Evolutionary conservation across 2,329 filamentous ascomycete genomes (phyloP), one percentile per base, ranked within the genome.

Genomic region (Botrytis porri): DNA sequence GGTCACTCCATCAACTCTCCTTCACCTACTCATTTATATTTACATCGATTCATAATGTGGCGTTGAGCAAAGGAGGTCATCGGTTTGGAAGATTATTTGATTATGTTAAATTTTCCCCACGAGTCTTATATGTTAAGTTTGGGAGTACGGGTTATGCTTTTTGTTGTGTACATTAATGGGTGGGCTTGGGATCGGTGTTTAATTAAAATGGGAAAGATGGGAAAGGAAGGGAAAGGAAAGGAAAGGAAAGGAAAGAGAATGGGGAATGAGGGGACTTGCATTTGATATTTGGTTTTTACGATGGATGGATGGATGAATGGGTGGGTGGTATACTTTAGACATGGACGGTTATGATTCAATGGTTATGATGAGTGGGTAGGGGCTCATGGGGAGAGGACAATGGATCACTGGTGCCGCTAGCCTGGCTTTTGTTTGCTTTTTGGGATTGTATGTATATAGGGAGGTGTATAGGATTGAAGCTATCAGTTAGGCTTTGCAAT

Each of bases 231-330:
- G 41, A 14, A n/a, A n/a, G 39, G 61, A 8, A 43, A 22, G 7
- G 61, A 48, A 32, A 18, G n/a, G 20, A 63, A 41, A 12, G 61
- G 39, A 29, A 29, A 43, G 61, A 39, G 61, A n/a, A 63, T n/a
- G 25, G 35, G 61, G 39, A 39, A 41, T 32, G 18, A 16, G 29
- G 29, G 39, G 16, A 61, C 20, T 63, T 39, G 64, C 45, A 54
- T 29, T 57, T 57, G 51, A 54, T 54, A 48, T 2, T 67, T 67
- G 37, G 37, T 65, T 54, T 67, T 67, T 54, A 67, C 29, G 64
- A 67, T 35, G 45, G 25, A 66, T n/a, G 45, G 43, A 45, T 45
- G 43, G 18, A 8, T 20, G 43, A 18, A 3, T 45, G 22, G 45
- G 22, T 51, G 45, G 48, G 25, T 14, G 64, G 25, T 67, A 54